These are phyloP conservation scores for Tothia fuscella DNA, from an alignment of 2,329 filamentous ascomycete species.

Conservation along the genomic window DNA sequence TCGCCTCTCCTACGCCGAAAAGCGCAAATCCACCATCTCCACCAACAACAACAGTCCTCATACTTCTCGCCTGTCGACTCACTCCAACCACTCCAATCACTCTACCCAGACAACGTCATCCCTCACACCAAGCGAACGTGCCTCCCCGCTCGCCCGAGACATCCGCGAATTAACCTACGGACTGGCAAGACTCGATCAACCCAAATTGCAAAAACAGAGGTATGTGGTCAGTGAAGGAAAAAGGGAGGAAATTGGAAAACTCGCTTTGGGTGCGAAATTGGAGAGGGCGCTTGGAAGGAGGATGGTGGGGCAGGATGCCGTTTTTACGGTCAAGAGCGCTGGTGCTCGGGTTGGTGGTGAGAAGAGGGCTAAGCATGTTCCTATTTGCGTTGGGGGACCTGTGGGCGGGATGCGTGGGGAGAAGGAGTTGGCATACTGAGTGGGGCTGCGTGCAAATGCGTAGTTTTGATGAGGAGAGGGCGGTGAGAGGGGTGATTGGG, in stretches of 20 bases:
- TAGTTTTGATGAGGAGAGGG: no score
- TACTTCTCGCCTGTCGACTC: no score
- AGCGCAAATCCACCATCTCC: constrained; percentile 14
- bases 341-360: neutral
- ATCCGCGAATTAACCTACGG: constrained; percentile 68
- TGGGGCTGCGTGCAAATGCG: no score
- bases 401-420: no score
- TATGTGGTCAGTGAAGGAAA: constrained; percentile 70
- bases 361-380: constrained; percentile 5
- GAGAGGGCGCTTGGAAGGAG: constrained; percentile 76
- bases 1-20: constrained; percentile 23
- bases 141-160: constrained; percentile 45
- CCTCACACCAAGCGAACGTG: constrained; percentile 19
- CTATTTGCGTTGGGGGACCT: no score
- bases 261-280: constrained; percentile 80
- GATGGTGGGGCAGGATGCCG: constrained; percentile 81
- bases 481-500: no score
- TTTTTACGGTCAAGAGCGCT: constrained; percentile 45
- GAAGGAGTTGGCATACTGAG: no score
- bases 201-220: constrained; percentile 69
- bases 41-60: no score
- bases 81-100: constrained; percentile 19
- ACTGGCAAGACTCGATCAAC: constrained; percentile 81
- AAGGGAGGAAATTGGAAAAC: constrained; percentile 68
- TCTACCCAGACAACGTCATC: constrained; percentile 12